Conservation (phyloP, 2,329 filamentous ascomycete species). For the Epichloe coenophiala region DNA sequence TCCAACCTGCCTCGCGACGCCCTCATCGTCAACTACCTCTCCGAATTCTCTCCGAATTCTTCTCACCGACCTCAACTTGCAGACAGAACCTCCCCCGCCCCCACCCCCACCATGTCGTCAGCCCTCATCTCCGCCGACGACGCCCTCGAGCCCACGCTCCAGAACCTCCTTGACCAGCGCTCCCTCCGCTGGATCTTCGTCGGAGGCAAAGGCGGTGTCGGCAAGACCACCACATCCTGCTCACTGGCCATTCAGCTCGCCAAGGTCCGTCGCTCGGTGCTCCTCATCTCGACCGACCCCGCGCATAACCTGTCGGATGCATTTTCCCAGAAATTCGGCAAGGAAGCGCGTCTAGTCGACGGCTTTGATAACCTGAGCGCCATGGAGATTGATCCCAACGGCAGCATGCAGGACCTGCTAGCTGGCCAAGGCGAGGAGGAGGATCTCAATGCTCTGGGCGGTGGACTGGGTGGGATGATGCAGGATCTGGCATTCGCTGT, state of each 20-base stretch:
- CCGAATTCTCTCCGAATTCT: too few species aligned
- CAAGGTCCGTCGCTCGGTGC: conserved; percentile 83
- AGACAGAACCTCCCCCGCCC: neutral
- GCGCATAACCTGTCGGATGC: conserved; percentile 97
- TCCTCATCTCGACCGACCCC: conserved; percentile 96
- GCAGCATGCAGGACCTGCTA: conserved; percentile 89
- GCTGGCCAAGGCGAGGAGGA: conserved; percentile 66
- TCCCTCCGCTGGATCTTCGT: conserved; percentile 98
- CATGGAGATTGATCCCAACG: conserved; percentile 99
- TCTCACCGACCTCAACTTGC: neutral
- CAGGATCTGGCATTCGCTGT: conserved; percentile 95
- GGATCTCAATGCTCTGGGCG: conserved; percentile 51
- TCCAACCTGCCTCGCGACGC: neutral
- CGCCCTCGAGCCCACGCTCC: conserved; percentile 79
- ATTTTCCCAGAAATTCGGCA: conserved; percentile 98
- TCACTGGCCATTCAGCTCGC: conserved; percentile 96
- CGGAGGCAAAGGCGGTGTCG: conserved; percentile 93
- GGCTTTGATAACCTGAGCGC: conserved; percentile 90
- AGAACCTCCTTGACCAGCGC: conserved; percentile 90
- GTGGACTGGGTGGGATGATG: conserved; percentile 86
- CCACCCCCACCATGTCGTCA: conserved; percentile 24
- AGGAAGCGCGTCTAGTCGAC: conserved; percentile 85
- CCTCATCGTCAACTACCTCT: neutral
- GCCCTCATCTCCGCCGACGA: conserved; percentile 41
- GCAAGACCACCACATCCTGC: conserved; percentile 98